Evolutionary conservation across 768 basidiomycete species (phyloP).

Genomic region (Tubosaeta sp.): DNA sequence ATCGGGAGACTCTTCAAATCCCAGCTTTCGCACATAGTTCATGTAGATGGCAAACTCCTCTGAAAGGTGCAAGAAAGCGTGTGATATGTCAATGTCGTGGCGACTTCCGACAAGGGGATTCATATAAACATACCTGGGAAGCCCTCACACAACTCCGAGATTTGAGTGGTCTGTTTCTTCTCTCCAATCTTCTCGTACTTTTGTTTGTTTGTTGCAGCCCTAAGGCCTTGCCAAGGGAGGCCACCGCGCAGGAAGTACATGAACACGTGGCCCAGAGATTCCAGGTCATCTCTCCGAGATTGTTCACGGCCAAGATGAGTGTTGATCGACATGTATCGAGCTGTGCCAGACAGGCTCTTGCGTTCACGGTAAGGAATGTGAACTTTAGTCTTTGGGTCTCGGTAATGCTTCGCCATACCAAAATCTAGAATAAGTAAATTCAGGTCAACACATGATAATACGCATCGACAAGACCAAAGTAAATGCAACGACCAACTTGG

Average conservation of each 20-base stretch:
- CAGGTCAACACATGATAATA: constrained; percentile 2
- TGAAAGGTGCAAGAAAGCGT: constrained; percentile 2
- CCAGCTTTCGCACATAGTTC: constrained; percentile 98
- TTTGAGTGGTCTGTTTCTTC: constrained; percentile 94
- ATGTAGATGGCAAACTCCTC: constrained; percentile 99
- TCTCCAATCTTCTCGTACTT: constrained; percentile 99
- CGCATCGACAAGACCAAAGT: neutral
- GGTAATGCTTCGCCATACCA: constrained; percentile 99
- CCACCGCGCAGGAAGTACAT: constrained; percentile 99
- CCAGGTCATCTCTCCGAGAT: constrained; percentile 92
- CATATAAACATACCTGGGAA: constrained; percentile 69
- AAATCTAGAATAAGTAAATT: constrained; percentile 58
- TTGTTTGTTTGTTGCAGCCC: constrained; percentile 98
- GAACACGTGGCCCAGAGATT: constrained; percentile 97
- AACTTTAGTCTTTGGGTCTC: constrained; percentile 95
- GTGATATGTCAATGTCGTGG: neutral
- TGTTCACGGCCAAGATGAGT: constrained; percentile 95
- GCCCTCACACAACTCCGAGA: constrained; percentile 91
- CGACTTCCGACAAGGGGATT: neutral
- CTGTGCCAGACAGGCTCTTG: constrained; percentile 94
- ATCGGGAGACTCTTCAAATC: constrained; percentile 96
- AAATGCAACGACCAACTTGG: neutral
- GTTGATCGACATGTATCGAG: constrained; percentile 99
- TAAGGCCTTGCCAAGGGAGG: constrained; percentile 95
- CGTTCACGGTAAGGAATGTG: constrained; percentile 99